Percentiles rank a stretch among this genome's conserved stretches.
phyloP scores from a whole-genome alignment of 1,284 basidiomycete species.

The Microstroma glucosiphilum region DNA sequence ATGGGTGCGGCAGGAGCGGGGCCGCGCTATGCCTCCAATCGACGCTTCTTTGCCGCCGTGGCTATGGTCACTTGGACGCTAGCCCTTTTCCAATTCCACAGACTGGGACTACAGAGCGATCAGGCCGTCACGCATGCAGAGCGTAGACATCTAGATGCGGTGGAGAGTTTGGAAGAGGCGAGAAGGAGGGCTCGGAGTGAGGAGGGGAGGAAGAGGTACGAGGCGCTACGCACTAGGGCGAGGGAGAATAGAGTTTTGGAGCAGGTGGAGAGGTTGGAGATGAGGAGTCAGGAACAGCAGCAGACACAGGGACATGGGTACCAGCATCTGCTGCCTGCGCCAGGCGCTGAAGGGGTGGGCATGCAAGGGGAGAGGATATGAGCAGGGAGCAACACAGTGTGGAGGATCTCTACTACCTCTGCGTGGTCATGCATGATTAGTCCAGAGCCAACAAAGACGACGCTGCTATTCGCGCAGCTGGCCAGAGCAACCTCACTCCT shows the following conservation, averaged over 20 bases:
- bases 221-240: constrained; percentile 12
- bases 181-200: constrained; percentile 12
- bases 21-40: constrained; percentile 12
- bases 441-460: too few relatives aligned
- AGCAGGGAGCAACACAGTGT: too few relatives aligned
- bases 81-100: constrained; percentile 13
- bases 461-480: too few relatives aligned
- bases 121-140: constrained; percentile 8
- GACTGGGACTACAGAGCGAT: constrained; percentile 9
- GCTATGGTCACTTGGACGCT: constrained; percentile 13
- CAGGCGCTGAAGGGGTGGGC: too few relatives aligned
- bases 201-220: constrained; percentile 8
- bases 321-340: too few relatives aligned
- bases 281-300: neutral
- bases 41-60: constrained; percentile 12
- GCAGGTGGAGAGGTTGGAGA: neutral
- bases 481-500: too few relatives aligned
- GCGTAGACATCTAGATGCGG: constrained; percentile 11
- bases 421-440: too few relatives aligned
- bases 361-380: too few relatives aligned
- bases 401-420: too few relatives aligned
- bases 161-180: constrained; percentile 10
- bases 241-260: neutral
- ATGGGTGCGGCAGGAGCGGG: neutral
- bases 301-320: too few relatives aligned